Base-by-base conservation (phyloP, 192 early-diverging fungal genomes). In the Entomortierella beljakovae region DNA sequence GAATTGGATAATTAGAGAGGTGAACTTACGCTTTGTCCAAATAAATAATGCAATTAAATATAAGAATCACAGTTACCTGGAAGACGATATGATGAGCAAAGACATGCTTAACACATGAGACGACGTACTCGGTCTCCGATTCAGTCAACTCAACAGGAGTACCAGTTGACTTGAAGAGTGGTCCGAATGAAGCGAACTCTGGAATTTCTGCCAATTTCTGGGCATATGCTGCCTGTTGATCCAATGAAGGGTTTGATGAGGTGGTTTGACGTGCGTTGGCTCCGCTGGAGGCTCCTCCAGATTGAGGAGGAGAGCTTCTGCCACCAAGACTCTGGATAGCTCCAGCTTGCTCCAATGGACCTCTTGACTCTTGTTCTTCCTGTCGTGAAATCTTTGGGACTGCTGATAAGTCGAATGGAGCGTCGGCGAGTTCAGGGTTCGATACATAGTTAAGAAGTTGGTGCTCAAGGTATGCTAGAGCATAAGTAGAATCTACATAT, bases 91-190 rank as follows among this genome's bases (percentile, higher is more conserved):
- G 95, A 28, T 88, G 82, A 51, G 86, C 82, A 75, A 95, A 99
- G n/a, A 97, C 88, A 65, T 99, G 98, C 83, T 98, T 98, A 58
- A 97, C 80, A 68, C 93, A 96, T 23, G 86, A 83, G 56, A 99
- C 95, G 29, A 91, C 90, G 83, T 99, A 99, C 81, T 99, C 98
- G 13, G 94, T 96, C 81, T 98, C 98, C 13, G 90, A 85, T 74
- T 99, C 98, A 20, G 96, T 98, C 25, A 98, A 84, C 59, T 89
- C 90, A 22, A 91, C 86, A n/a, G 92, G 83, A 71, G 88, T 87
- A 48, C 59, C 58, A 57, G 92, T 95, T 22, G 92, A 95, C 68
- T 95, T 96, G 88, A 97, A 93, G 61, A 98, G 80, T 26, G 89
- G 82, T 34, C 96, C 96, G 67, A 97, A 92, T 23, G 88, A 83